phyloP scores from a whole-genome alignment of 768 basidiomycete genomes.

The Tulasnella sp. region DNA sequence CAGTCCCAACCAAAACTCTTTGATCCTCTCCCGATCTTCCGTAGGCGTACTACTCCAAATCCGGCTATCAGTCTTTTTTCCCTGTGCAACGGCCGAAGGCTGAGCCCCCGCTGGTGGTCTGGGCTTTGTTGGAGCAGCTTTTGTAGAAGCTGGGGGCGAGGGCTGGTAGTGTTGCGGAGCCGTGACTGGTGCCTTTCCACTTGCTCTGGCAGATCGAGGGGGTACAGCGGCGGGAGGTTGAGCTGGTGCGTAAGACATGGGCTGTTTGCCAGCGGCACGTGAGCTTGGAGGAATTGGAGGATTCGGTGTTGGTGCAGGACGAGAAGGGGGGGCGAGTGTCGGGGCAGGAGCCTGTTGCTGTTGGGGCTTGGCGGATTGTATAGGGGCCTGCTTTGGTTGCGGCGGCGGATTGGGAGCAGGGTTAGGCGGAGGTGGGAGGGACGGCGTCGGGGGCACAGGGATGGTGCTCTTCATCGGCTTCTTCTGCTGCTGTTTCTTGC shows the following conservation, averaged over 20 bases:
- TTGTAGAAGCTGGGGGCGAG: constrained; percentile 48
- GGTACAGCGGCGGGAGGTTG: constrained; percentile 37
- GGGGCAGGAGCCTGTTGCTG: constrained; percentile 41
- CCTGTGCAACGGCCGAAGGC: constrained; percentile 35
- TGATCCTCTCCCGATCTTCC: constrained; percentile 95
- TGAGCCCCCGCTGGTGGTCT: constrained; percentile 40
- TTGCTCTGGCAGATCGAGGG: constrained; percentile 42
- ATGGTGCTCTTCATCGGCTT: constrained; percentile 35
- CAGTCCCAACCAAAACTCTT: constrained; percentile 96
- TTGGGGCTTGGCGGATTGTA: constrained; percentile 36
- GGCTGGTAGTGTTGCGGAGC: constrained; percentile 55
- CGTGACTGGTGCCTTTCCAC: constrained; percentile 55
- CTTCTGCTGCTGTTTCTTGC: constrained; percentile 32
- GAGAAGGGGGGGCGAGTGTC: constrained; percentile 43
- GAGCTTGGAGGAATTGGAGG: constrained; percentile 60
- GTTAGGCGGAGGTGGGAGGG: constrained; percentile 34
- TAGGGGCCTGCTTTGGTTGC: constrained; percentile 43
- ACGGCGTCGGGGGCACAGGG: constrained; percentile 29
- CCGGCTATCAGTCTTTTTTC: constrained; percentile 58
- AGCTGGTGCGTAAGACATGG: constrained; percentile 66
- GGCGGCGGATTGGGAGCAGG: constrained; percentile 33
- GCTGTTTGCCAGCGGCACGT: constrained; percentile 87
- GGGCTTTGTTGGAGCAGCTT: constrained; percentile 42
- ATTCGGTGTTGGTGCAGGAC: constrained; percentile 37
- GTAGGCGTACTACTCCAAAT: constrained; percentile 91